Evolutionary conservation across 116 monocot species (phyloP).

Genomic region (Iris pallida): DNA sequence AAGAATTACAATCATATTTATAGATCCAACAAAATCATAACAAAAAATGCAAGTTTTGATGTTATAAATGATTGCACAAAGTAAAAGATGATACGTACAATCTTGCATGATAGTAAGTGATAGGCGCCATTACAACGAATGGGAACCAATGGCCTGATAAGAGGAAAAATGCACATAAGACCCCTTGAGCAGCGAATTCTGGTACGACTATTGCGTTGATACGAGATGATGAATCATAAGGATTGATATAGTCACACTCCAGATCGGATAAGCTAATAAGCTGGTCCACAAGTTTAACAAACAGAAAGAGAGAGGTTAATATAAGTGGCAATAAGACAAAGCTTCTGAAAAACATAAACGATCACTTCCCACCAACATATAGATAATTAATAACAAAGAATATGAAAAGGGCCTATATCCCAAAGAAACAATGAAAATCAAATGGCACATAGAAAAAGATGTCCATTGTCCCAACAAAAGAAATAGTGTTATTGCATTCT

Average conservation of each 20-base stretch:
- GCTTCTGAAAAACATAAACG: not conserved
- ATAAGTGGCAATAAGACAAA: not conserved
- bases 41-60: too few species aligned
- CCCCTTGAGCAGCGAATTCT: constrained; percentile 60
- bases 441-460: too few species aligned
- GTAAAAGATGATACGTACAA: constrained; percentile 35
- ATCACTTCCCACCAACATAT: not conserved
- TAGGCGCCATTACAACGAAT: constrained; percentile 70
- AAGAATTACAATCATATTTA: too few species aligned
- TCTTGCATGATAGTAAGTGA: constrained; percentile 63
- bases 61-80: too few species aligned
- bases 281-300: constrained; percentile 22
- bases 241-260: constrained; percentile 90
- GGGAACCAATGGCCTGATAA: constrained; percentile 82
- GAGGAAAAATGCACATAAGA: constrained; percentile 48
- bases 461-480: too few species aligned
- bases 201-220: constrained; percentile 73
- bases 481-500: too few species aligned
- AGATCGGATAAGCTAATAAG: constrained; percentile 70
- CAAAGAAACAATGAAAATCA: too few species aligned
- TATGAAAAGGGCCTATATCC: too few species aligned
- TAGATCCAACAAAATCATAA: too few species aligned
- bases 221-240: constrained; percentile 71
- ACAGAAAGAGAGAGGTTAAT: constrained; percentile 8
- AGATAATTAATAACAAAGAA: too few species aligned